Base-by-base conservation (phyloP, 2,329 filamentous ascomycete genomes). In the Seiridium cupressi region DNA sequence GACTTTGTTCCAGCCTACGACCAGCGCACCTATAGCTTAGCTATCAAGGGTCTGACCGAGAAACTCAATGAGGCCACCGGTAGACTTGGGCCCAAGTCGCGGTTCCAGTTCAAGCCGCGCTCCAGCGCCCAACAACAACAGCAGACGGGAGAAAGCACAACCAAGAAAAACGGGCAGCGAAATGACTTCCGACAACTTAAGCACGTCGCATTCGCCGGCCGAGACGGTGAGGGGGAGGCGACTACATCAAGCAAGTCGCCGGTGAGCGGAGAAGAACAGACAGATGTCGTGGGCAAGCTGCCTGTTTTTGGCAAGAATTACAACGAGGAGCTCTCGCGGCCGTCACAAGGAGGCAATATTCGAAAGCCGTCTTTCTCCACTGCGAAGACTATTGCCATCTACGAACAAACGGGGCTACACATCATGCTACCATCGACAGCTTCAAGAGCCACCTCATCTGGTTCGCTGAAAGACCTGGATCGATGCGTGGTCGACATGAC, bases 1-100 rank as follows among this genome's bases (percentile, higher is more conserved):
- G 88, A 89, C 59, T 92, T 89, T 66, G 86, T 97, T 13, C 93
- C 95, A 3, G 87, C 92, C 6, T 96, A 97, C 72, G 95, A 98
- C 69, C 92, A 95, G 73, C 87, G 91, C 66, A 89, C 90, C 32
- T 98, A 97, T 71, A 85, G 89, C 48, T 88, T 92, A 86, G 85
- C 90, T 31, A 87, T 97, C 74, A 96, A 95, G 79, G 83, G 84
- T 13, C 79, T 97, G 11, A 89, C 89, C 18, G 91, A 94, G 60
- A 92, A 90, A 69, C 81, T 97, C 32, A 88, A 90, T 67, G 84
- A 88, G 61, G 88, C 86, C 6, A 85, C 88, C 13, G 82, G 85
- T 44, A 84, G 83, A 31, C 84, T 92, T 57, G 85, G 86, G 0
- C 92, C 93, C 6, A 90, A 89, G 66, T 85, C 88, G 9, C 92